These are phyloP conservation scores for Trichoderma reesei DNA, from an alignment of 495 filamentous ascomycete genomes.

Conservation along the genomic window DNA sequence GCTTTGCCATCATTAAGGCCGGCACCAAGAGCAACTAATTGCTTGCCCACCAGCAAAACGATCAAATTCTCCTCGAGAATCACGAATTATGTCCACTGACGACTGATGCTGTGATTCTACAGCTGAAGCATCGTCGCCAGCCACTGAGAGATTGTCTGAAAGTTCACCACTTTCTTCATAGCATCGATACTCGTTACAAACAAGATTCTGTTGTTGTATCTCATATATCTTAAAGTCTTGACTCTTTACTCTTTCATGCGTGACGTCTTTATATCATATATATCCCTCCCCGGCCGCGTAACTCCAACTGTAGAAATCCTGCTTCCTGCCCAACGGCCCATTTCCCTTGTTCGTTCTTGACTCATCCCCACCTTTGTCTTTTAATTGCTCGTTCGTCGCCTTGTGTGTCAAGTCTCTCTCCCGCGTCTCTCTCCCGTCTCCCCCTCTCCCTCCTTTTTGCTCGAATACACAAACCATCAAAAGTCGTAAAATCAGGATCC, in stretches of 20 bases:
- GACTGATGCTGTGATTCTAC: background rate
- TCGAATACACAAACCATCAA: background rate
- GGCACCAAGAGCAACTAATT: background rate
- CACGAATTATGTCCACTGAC: background rate
- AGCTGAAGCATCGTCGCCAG: background rate
- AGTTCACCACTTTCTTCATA: background rate
- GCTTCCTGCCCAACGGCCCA: background rate
- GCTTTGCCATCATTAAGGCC: background rate
- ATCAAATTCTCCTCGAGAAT: background rate
- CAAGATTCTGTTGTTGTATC: background rate
- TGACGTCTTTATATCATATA: constrained; percentile 9
- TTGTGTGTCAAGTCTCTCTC: background rate
- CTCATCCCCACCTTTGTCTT: background rate
- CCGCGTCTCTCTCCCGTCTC: too few species aligned
- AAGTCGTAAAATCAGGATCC: background rate
- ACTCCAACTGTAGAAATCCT: background rate
- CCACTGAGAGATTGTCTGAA: background rate
- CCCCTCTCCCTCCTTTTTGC: too few species aligned
- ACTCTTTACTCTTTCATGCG: constrained; percentile 9
- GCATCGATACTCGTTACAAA: too few species aligned
- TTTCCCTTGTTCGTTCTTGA: background rate
- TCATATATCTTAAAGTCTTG: constrained; percentile 3
- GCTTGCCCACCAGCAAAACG: background rate
- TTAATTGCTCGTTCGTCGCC: background rate
- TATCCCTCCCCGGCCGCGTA: constrained; percentile 2